phyloP scores from a whole-genome alignment of 2,329 filamentous ascomycete genomes.

The Claviceps arundinis region DNA sequence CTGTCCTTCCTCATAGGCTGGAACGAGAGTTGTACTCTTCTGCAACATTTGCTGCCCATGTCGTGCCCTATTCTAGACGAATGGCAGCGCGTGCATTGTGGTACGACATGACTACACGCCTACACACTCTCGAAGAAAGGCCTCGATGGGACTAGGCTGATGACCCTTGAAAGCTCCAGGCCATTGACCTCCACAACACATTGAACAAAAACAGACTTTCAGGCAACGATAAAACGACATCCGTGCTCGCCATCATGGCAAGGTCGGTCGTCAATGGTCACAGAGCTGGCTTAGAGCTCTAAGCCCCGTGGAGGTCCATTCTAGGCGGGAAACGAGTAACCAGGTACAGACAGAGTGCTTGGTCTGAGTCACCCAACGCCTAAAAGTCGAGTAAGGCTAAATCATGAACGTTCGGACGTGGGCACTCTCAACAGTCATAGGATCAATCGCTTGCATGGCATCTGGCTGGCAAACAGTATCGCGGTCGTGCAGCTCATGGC shows the following conservation, averaged over 20 bases:
- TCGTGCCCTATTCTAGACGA: neutral
- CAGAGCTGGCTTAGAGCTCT: constrained; percentile 6
- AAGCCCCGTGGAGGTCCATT: constrained; percentile 6
- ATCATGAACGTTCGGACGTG: neutral
- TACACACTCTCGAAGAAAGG: neutral
- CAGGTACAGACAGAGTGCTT: neutral
- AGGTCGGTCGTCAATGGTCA: neutral
- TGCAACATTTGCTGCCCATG: neutral
- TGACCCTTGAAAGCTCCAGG: neutral
- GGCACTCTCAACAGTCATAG: neutral
- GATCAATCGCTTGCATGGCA: constrained; percentile 13
- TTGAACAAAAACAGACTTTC: neutral
- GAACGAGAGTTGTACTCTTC: neutral
- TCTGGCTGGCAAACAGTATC: constrained; percentile 7
- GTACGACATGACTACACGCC: neutral
- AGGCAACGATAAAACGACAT: neutral
- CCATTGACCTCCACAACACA: neutral
- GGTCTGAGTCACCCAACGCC: neutral
- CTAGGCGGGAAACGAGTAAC: neutral
- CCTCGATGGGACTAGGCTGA: neutral
- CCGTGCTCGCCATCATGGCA: neutral
- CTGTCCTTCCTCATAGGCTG: neutral
- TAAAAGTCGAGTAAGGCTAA: neutral
- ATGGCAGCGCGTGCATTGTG: neutral
- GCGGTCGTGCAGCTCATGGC: constrained; percentile 8